Base-by-base conservation (phyloP, 148 eudicot genomes). In the Nepenthes mirabilis region DNA sequence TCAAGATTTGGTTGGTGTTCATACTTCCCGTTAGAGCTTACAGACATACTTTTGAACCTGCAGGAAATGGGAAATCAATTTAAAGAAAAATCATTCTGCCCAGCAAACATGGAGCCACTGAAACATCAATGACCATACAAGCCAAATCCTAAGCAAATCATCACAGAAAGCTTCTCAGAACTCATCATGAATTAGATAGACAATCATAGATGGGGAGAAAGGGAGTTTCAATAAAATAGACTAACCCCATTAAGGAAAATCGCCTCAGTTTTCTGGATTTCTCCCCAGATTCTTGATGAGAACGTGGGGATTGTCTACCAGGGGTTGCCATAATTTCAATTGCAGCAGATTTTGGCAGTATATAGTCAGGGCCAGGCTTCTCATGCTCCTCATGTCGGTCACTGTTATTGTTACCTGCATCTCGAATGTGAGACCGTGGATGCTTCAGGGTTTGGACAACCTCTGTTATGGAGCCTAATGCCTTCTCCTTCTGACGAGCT, bases 401-500 rank as follows among this genome's bases (percentile, higher is more conserved):
- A 58, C 43, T 68, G 37, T 63, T 49, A n/a, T 71, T 76, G 59
- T 59, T 59, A 54, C 60, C 80, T 8, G 60, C 47, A 66, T 83
- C 75, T 66, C 68, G 76, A 53, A 57, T 65, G 1, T 76, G 87
- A 55, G 85, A 74, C 58, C 72, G 80, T 52, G 91, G 93, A 78
- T 74, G 82, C 78, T 89, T 90, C 57, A 94, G 77, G 48, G 91
- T 84, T 66, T 94, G 99, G 51, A 94, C 88, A 70, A 94, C 99
- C 76, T 94, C 99, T 36, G 74, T 72, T n/a, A 89, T 83, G 6
- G 97, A 94, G 40, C 87, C 91, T 75, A 84, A 71, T 45, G 99
- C 99, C 66, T 78, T 73, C 71, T 84, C 97, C 82, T 94, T 94
- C 70, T 94, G 97, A 58, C 99, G 99, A 81, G 97, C 99, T 94